Evolutionary conservation across 257 asterid genomes (phyloP).

Genomic region (Petrea volubilis): DNA sequence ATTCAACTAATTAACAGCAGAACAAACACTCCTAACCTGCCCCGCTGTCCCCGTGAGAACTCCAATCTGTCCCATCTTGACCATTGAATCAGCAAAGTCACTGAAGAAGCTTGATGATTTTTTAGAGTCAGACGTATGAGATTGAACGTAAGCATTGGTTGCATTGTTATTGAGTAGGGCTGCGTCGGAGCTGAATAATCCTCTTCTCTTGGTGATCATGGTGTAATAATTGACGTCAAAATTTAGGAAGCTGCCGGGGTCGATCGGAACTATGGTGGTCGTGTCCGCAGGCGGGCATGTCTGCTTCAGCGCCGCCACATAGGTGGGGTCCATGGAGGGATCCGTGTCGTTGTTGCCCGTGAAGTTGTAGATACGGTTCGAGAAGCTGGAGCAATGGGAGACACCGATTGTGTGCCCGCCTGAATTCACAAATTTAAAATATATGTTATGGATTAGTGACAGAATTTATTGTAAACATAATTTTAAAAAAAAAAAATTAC

Average conservation of each 20-base stretch:
- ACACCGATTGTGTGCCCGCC: slow-evolving; percentile 66
- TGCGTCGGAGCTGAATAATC: slow-evolving; percentile 49
- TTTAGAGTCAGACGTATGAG: background rate
- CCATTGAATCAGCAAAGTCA: slow-evolving; percentile 51
- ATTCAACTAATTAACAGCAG: slow-evolving; percentile 33
- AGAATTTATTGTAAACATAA: no score
- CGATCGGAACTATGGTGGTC: slow-evolving; percentile 42
- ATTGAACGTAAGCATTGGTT: slow-evolving; percentile 33
- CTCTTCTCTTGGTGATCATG: slow-evolving; percentile 26
- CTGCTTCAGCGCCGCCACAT: slow-evolving; percentile 23
- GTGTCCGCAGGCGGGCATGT: slow-evolving; percentile 37
- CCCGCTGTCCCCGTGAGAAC: slow-evolving; percentile 47
- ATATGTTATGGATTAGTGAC: no score
- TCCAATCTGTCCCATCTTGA: slow-evolving; percentile 44
- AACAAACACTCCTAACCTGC: slow-evolving; percentile 43
- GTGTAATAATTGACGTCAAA: slow-evolving; percentile 44
- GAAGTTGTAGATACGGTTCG: slow-evolving; percentile 52
- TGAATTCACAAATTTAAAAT: no score
- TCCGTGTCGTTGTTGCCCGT: slow-evolving; percentile 53
- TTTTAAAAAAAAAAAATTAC: no score
- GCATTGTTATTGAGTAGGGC: slow-evolving; percentile 36
- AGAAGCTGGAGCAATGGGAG: slow-evolving; percentile 48
- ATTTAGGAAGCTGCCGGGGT: slow-evolving; percentile 40
- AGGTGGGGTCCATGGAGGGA: slow-evolving; percentile 48
- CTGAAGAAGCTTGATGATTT: slow-evolving; percentile 28